Evolutionary conservation across 768 basidiomycete genomes (phyloP).

Genomic region (Amanita brunnescens): DNA sequence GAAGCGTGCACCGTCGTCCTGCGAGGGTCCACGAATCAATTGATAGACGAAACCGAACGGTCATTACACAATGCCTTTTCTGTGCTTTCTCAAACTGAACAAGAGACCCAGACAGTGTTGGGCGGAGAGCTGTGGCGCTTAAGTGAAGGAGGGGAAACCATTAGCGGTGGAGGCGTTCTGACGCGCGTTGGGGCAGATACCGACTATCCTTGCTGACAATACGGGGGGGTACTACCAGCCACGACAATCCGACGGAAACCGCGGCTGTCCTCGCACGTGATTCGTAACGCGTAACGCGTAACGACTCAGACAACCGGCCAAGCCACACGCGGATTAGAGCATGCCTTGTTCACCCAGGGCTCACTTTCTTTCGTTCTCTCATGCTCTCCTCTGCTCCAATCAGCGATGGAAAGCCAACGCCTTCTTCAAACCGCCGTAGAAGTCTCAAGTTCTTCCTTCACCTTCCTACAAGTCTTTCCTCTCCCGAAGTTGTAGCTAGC

Average conservation of each 20-base stretch:
- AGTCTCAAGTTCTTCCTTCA: conserved; percentile 28
- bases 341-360: no score
- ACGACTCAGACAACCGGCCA: no score
- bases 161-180: conserved; percentile 95
- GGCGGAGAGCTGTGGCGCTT: conserved; percentile 81
- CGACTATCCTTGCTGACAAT: conserved; percentile 94
- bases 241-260: no score
- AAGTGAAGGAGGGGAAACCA: conserved; percentile 89
- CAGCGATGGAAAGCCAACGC: not conserved
- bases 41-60: conserved; percentile 98
- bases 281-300: no score
- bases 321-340: no score
- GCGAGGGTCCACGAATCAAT: conserved; percentile 94
- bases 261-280: no score
- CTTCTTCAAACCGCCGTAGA: conserved; percentile 16
- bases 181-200: no score
- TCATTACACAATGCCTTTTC: conserved; percentile 97
- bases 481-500: conserved; percentile 8
- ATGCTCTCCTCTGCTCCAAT: no score
- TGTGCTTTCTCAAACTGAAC: conserved; percentile 94
- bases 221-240: conserved; percentile 97
- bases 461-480: conserved; percentile 22
- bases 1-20: conserved; percentile 83
- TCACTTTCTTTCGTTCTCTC: no score
- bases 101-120: conserved; percentile 89